phyloP scores from a whole-genome alignment of 345 rosid species.

The Eucalyptus cloeziana region DNA sequence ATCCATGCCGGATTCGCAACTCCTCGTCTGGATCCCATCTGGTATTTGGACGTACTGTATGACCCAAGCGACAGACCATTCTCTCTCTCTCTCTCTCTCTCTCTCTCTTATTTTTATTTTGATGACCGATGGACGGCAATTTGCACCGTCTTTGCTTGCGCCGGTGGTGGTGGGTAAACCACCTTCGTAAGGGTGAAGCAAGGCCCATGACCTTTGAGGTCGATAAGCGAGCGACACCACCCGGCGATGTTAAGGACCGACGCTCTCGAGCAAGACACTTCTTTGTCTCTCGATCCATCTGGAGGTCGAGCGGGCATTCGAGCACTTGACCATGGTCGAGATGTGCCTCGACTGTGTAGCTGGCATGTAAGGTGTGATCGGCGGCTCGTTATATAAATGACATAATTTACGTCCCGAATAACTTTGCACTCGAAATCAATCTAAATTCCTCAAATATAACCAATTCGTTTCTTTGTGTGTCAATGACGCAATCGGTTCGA shows the following conservation, averaged over 20 bases:
- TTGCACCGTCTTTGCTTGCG: neutral
- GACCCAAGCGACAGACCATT: fast-evolving
- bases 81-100: too few species aligned
- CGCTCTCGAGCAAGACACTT: neutral
- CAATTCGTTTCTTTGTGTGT: neutral
- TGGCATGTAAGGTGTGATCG: neutral
- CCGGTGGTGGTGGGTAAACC: neutral
- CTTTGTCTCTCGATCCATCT: neutral
- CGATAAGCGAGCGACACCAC: neutral
- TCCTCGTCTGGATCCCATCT: neutral
- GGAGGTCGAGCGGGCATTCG: neutral
- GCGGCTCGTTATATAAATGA: neutral
- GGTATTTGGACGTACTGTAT: neutral
- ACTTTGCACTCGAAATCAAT: neutral
- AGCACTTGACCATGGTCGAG: fast-evolving
- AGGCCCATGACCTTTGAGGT: neutral
- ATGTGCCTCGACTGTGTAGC: neutral
- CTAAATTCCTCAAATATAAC: neutral
- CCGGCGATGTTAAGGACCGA: neutral
- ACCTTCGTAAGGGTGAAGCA: neutral
- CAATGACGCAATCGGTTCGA: neutral
- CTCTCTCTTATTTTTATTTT: neutral
- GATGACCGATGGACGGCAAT: neutral
- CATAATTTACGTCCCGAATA: neutral
- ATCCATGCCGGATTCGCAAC: neutral